Conservation (phyloP, 2,329 filamentous ascomycete species). For the Elsinoe arachidis region DNA sequence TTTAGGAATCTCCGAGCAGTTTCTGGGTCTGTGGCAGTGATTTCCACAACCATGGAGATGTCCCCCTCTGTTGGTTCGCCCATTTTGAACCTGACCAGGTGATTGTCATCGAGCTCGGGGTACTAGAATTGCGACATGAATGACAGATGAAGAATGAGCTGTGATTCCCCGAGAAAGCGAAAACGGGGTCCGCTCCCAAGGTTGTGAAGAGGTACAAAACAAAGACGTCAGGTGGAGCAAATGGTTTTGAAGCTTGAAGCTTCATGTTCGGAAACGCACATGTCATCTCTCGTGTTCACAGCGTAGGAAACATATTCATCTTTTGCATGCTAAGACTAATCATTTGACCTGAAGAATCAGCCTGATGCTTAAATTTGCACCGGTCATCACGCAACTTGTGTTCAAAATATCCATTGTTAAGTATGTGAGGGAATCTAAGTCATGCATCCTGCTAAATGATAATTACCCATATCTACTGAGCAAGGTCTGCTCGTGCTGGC, state of each 20-base stretch:
- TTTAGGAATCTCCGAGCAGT: constrained; percentile 24
- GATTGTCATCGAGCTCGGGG: background rate
- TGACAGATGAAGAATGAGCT: background rate
- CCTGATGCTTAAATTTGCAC: too few relatives aligned
- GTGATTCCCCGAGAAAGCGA: background rate
- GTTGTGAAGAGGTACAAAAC: background rate
- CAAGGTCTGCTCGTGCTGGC: background rate
- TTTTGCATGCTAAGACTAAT: too few relatives aligned
- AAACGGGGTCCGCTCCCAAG: background rate
- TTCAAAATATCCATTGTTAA: background rate
- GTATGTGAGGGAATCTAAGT: background rate
- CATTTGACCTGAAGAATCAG: too few relatives aligned
- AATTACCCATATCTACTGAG: background rate
- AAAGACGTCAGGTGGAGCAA: constrained; percentile 4
- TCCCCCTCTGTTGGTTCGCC: constrained; percentile 21
- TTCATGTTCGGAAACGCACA: background rate
- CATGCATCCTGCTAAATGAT: constrained; percentile 4
- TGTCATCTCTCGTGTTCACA: background rate
- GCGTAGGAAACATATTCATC: too few relatives aligned
- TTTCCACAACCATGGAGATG: constrained; percentile 19
- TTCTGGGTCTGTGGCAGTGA: constrained; percentile 18
- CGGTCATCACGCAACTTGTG: background rate
- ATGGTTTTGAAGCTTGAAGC: constrained; percentile 4
- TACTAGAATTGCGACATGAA: background rate
- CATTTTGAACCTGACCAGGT: constrained; percentile 6